phyloP scores from a whole-genome alignment of 169 alveolate species.

The Eimeria maxima region DNA sequence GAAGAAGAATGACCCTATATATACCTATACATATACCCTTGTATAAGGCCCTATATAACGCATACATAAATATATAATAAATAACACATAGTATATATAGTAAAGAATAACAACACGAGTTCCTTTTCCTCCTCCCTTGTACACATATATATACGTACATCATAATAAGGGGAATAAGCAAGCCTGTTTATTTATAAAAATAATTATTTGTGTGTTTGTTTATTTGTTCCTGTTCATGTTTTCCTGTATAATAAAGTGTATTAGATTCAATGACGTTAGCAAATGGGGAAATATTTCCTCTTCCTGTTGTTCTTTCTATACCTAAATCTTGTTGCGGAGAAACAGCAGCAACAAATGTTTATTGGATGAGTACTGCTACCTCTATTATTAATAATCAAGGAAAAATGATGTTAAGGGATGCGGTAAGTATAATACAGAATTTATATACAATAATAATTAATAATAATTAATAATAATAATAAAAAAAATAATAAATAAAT shows the following conservation, averaged over 20 bases:
- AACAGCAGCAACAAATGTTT: conserved; percentile 45
- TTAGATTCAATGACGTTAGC: conserved; percentile 75
- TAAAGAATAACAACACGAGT: no score
- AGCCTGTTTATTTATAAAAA: neutral
- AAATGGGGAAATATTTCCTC: conserved; percentile 84
- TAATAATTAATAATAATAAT: no score
- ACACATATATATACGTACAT: no score
- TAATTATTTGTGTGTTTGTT: neutral
- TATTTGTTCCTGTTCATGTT: neutral
- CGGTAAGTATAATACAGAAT: neutral
- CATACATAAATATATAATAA: no score
- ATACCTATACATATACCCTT: neutral
- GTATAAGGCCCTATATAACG: neutral
- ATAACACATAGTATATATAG: no score
- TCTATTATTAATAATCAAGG: conserved; percentile 2
- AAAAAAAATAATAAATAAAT: no score
- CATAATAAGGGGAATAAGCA: no score
- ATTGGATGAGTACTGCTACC: conserved; percentile 57
- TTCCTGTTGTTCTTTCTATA: conserved; percentile 85
- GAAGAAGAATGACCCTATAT: neutral
- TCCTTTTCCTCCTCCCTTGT: no score
- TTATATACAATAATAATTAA: no score
- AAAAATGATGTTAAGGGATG: conserved; percentile 30
- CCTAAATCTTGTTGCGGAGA: conserved; percentile 76
- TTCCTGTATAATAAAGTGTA: conserved; percentile 53